A percentile compares a stretch with the other conserved stretches of the same genome.
Evolutionary conservation across 1,139 yeast genomes (phyloP).

Genomic region (Zygosaccharomyces pseudobailii): DNA sequence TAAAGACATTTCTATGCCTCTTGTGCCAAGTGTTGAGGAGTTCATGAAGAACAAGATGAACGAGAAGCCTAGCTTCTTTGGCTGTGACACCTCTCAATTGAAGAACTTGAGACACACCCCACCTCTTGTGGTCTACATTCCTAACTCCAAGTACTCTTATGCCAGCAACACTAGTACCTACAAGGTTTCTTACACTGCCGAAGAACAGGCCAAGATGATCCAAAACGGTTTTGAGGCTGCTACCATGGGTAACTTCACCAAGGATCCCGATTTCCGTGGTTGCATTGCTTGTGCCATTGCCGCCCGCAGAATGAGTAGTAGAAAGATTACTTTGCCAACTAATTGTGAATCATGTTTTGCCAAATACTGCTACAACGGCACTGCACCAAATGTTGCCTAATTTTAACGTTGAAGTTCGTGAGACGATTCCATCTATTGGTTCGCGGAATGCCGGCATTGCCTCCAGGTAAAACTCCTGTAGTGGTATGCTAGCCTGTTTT

Average conservation of each 20-base stretch:
- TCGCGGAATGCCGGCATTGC: not conserved
- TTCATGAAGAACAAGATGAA: conserved; percentile 53
- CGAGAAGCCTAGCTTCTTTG: conserved; percentile 73
- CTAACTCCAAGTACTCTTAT: conserved; percentile 66
- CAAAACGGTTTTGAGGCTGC: conserved; percentile 75
- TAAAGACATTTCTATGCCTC: conserved; percentile 66
- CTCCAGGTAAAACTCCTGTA: not conserved
- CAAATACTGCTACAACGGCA: conserved; percentile 78
- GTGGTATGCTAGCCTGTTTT: not conserved
- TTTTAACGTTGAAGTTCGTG: not conserved
- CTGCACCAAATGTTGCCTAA: conserved; percentile 33
- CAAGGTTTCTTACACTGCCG: conserved; percentile 53
- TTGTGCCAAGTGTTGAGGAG: conserved; percentile 66
- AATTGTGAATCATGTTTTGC: conserved; percentile 70
- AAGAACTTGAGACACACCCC: conserved; percentile 50
- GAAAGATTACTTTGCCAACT: conserved; percentile 53
- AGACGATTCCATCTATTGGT: not conserved
- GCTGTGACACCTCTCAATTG: conserved; percentile 67
- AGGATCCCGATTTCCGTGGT: conserved; percentile 66
- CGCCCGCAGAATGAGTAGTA: conserved; percentile 73
- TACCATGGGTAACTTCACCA: conserved; percentile 64
- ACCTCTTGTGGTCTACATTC: conserved; percentile 72
- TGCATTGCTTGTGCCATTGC: conserved; percentile 87
- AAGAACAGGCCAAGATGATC: conserved; percentile 55
- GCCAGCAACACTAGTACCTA: conserved; percentile 68